Evolutionary conservation across 192 early-diverging fungal genomes (phyloP), one percentile per base, ranked within the genome.

Genomic region (Podila verticillata): DNA sequence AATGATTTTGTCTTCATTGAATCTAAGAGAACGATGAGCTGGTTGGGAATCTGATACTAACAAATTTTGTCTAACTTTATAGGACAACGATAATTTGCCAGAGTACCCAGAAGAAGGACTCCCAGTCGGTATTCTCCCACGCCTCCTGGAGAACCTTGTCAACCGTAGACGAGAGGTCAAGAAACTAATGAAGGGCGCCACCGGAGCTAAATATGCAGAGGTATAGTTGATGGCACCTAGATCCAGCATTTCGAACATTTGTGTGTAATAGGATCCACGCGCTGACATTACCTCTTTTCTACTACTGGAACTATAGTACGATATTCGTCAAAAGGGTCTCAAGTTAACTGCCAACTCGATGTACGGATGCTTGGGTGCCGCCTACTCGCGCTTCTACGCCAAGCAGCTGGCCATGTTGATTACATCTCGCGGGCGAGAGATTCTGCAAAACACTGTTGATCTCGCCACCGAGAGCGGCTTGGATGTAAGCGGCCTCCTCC

Each of bases 301-400:
- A 47, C 24, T 54, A 7, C 51, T 54, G 9, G n/a, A n/a, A 54
- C 24, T 31, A 56, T 72, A 98, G 89, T 93, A 92, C 65, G 89
- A 99, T 70, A 96, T 98, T 83, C 91, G 96, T 17, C 98, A 99
- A 74, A 87, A 89, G 57, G 98, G 96, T 49, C 87, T 98, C 34
- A 99, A 99, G 69, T 85, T 99, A 26, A 99, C 97, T 6, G 98
- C 98, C 47, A 99, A 99, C 86, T 93, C 91, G 63, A 97, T 99
- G 97, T 99, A 99, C 79, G 98, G 98, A 29, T 99, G 97, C 86
- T 84, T 99, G 32, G 98, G 98, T 12, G 97, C 95, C 72, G 75
- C 90, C 3, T 86, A 93, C 47, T 98, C 98, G 26, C 89, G 98
- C 12, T 99, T 99, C 84, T 97, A 95, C 62, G 96, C 96, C 68